Percentiles rank a stretch among this genome's conserved stretches.
Evolutionary conservation across 2,329 filamentous ascomycete species (phyloP).

Genomic region (Capronia epimyces): DNA sequence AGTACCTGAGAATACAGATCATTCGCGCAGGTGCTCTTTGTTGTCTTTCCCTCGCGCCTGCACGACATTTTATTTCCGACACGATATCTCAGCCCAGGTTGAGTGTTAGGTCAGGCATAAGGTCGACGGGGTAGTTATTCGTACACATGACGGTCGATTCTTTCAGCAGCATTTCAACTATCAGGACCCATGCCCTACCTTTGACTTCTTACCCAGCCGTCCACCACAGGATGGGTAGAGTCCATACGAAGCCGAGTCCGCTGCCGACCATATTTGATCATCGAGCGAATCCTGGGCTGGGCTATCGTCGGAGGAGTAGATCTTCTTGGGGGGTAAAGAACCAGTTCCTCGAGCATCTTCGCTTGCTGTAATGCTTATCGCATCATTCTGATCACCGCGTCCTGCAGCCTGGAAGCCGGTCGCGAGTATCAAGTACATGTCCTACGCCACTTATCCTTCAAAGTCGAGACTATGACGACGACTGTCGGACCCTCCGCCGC

Average conservation of each 20-base stretch:
- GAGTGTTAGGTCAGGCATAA: too few species aligned
- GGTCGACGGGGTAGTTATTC: too few species aligned
- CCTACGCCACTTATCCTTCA: not conserved
- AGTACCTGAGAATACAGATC: too few species aligned
- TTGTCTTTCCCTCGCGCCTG: not conserved
- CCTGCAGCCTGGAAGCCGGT: not conserved
- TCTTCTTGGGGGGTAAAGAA: not conserved
- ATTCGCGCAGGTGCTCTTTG: too few species aligned
- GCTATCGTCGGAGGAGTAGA: not conserved
- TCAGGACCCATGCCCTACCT: not conserved
- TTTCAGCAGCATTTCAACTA: not conserved
- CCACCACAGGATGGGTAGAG: not conserved
- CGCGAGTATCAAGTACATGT: slow-evolving; percentile 6
- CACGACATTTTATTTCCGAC: not conserved
- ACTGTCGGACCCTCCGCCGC: slow-evolving; percentile 3
- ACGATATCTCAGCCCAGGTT: too few species aligned
- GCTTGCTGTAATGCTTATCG: not conserved
- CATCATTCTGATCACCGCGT: not conserved
- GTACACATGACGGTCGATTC: not conserved
- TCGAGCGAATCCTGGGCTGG: not conserved
- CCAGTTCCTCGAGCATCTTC: not conserved
- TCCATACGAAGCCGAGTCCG: not conserved
- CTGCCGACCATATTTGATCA: not conserved
- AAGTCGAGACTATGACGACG: slow-evolving; percentile 5
- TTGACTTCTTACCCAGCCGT: not conserved